phyloP scores from a whole-genome alignment of 108 stramenopile genomes.

The Thalassiosira profunda region DNA sequence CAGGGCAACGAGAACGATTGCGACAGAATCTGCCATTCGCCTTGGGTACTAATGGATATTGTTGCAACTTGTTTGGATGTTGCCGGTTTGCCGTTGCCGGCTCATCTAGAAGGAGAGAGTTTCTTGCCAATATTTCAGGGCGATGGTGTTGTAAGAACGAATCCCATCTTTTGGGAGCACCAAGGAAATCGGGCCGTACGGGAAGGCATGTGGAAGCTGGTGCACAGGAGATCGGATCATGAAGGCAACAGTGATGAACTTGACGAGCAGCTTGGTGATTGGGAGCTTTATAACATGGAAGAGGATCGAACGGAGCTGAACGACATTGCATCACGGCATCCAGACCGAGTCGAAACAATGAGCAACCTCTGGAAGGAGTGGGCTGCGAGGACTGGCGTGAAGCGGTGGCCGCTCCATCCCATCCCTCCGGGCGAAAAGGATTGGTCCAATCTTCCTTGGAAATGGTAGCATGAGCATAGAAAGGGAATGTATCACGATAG shows the following conservation, averaged over 20 bases:
- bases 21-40: constrained; percentile 31
- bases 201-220: constrained; percentile 48
- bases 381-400: constrained; percentile 35
- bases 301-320: constrained; percentile 44
- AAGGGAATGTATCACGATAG: too few relatives aligned
- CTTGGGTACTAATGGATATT: constrained; percentile 55
- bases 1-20: background rate
- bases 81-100: constrained; percentile 24
- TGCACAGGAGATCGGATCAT: constrained; percentile 27
- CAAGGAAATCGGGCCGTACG: constrained; percentile 54
- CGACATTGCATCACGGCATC: constrained; percentile 23
- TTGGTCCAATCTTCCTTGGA: constrained; percentile 57
- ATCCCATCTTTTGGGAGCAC: constrained; percentile 55
- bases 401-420: constrained; percentile 43
- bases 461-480: constrained; percentile 27
- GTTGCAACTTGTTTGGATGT: constrained; percentile 48
- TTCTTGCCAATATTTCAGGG: constrained; percentile 36
- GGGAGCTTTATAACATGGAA: constrained; percentile 55
- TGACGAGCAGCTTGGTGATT: constrained; percentile 3
- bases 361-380: constrained; percentile 36
- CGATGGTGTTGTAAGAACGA: constrained; percentile 1
- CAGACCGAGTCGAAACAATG: constrained; percentile 27
- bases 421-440: constrained; percentile 46
- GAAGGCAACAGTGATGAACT: constrained; percentile 6
- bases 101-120: constrained; percentile 45